These are phyloP conservation scores for Darksidea phi DNA, from an alignment of 495 filamentous ascomycete genomes.

Conservation along the genomic window DNA sequence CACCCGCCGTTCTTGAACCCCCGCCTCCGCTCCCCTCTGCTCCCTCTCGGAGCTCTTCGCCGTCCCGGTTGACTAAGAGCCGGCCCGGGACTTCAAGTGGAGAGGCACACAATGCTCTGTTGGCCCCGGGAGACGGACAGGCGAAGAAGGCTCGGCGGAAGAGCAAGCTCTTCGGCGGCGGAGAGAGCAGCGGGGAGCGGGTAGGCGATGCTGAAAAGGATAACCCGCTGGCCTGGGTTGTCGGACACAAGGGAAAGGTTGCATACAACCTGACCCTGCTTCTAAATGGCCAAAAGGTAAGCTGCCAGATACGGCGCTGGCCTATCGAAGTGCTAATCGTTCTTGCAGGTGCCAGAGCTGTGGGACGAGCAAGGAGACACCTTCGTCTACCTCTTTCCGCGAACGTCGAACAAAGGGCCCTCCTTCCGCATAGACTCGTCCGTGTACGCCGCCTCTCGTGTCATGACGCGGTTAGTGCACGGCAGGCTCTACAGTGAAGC, in stretches of 20 bases:
- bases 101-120: constrained; percentile 7
- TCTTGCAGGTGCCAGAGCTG: constrained; percentile 69
- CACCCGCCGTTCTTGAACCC: constrained; percentile 17
- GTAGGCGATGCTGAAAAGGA: constrained; percentile 4
- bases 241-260: constrained; percentile 30
- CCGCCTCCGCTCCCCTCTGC: constrained; percentile 16
- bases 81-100: constrained; percentile 20
- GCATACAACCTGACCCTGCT: constrained; percentile 33
- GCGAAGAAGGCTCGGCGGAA: constrained; percentile 24
- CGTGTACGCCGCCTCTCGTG: constrained; percentile 66
- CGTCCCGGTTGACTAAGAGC: constrained; percentile 2
- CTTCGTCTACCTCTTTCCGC: constrained; percentile 78
- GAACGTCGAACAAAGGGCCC: constrained; percentile 61
- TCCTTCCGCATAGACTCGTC: constrained; percentile 78
- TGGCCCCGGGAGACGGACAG: constrained; percentile 3
- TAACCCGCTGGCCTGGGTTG: constrained; percentile 31
- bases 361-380: constrained; percentile 85
- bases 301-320: not conserved
- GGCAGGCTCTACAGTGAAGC: constrained; percentile 48
- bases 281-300: constrained; percentile 33
- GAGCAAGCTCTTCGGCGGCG: constrained; percentile 26
- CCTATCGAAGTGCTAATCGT: not conserved
- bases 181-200: constrained; percentile 26
- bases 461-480: constrained; percentile 67
- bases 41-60: constrained; percentile 18